Conservation (phyloP, 129 eudicot genomes). For the Arctium minus region DNA sequence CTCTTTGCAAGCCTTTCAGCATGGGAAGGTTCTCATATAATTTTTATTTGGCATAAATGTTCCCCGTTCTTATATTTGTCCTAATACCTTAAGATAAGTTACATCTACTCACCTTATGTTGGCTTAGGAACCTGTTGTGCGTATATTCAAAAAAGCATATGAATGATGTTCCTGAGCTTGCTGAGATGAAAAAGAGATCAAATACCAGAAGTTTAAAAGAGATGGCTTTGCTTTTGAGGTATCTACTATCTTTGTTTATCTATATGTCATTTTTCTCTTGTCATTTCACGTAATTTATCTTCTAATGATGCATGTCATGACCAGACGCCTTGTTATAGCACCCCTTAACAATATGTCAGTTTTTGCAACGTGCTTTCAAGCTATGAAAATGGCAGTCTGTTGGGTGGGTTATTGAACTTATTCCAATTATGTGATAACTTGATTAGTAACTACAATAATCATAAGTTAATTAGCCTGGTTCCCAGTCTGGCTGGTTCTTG, state of each 20-base stretch:
- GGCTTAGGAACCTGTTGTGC: conserved; percentile 78
- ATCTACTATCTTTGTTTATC: background rate
- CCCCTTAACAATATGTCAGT: background rate
- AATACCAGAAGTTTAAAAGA: conserved; percentile 92
- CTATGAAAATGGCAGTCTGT: background rate
- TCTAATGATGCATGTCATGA: background rate
- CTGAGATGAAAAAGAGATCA: conserved; percentile 82
- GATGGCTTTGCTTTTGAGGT: conserved; percentile 93
- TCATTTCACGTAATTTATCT: background rate
- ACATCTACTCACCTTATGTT: background rate
- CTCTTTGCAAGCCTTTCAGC: conserved; percentile 99
- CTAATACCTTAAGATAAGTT: background rate
- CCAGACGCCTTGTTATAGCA: background rate
- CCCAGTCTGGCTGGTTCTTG: too few species aligned
- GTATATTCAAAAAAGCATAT: conserved; percentile 94
- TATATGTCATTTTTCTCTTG: background rate
- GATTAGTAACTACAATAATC: background rate
- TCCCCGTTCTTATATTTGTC: background rate
- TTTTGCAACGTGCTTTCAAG: background rate
- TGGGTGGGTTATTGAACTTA: too few species aligned
- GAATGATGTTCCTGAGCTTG: conserved; percentile 86
- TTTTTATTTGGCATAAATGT: conserved; percentile 4
- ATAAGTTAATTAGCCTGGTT: background rate
- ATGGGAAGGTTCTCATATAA: conserved; percentile 79
- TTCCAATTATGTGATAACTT: too few species aligned